A percentile compares a stretch with the other conserved stretches of the same genome.
phyloP scores from a whole-genome alignment of 2,329 filamentous ascomycete species.

The Cylindrodendrum hubeiense region DNA sequence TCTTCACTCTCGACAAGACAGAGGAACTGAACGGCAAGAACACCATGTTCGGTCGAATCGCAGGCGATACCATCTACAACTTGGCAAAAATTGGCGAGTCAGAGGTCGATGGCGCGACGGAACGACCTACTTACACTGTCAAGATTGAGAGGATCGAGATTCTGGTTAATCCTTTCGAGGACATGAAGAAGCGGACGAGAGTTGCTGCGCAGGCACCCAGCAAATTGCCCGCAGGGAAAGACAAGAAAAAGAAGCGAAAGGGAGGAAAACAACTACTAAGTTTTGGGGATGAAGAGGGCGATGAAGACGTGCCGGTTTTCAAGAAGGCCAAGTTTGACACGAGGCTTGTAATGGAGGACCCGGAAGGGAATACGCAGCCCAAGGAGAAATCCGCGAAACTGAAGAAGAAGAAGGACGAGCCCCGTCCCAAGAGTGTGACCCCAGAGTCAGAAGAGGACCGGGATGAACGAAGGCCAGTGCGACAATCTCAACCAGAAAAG shows the following conservation, averaged over 20 bases:
- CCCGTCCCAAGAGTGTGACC: conserved; percentile 24
- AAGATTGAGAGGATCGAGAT: conserved; percentile 82
- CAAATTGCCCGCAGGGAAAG: conserved; percentile 57
- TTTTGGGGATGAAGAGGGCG: conserved; percentile 79
- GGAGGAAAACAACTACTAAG: conserved; percentile 82
- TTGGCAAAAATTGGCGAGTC: conserved; percentile 92
- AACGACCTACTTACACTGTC: conserved; percentile 87
- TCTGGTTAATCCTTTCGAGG: conserved; percentile 84
- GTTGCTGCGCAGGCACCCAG: conserved; percentile 62
- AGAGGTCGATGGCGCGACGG: conserved; percentile 82
- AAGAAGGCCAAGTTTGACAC: conserved; percentile 87
- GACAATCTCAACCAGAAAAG: conserved; percentile 24
- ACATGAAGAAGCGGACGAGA: conserved; percentile 79
- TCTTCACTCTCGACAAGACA: conserved; percentile 88
- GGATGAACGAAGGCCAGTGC: conserved; percentile 19
- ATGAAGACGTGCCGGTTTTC: conserved; percentile 64
- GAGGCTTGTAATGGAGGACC: conserved; percentile 74
- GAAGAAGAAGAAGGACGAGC: conserved; percentile 46
- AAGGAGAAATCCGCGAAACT: conserved; percentile 44
- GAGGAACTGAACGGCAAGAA: conserved; percentile 91
- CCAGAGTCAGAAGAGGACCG: conserved; percentile 30
- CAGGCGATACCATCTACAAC: conserved; percentile 96
- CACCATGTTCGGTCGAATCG: conserved; percentile 92
- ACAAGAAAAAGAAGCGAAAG: conserved; percentile 79
- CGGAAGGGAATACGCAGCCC: conserved; percentile 46